Percentiles rank a stretch among this genome's conserved stretches.
Evolutionary conservation across 108 stramenopile species (phyloP).

Genomic region (Epithemia pelagica): DNA sequence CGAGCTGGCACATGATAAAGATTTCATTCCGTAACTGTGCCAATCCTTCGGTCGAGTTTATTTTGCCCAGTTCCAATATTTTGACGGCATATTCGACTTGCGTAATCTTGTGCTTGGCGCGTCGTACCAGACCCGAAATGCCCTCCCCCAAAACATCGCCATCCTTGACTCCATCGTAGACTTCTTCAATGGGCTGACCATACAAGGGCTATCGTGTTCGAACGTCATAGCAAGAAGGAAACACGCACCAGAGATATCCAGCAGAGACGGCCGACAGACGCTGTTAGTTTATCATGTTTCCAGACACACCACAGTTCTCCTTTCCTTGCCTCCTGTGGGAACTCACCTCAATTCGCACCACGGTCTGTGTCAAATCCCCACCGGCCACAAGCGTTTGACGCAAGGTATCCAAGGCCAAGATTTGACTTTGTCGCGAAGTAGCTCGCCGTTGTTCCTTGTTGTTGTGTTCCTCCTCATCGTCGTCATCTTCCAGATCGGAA

Average conservation of each 20-base stretch:
- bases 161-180: conserved; percentile 81
- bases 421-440: neutral
- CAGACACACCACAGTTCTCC: neutral
- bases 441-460: neutral
- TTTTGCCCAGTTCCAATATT: conserved; percentile 60
- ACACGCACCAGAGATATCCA: neutral
- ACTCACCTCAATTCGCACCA: conserved; percentile 36
- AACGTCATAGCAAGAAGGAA: neutral
- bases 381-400: conserved; percentile 4
- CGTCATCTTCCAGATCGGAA: neutral
- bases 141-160: conserved; percentile 69
- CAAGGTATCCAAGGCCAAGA: neutral
- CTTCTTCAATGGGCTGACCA: conserved; percentile 71
- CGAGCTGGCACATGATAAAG: conserved; percentile 82
- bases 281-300: neutral
- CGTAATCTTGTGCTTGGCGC: conserved; percentile 63
- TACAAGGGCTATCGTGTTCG: conserved; percentile 24
- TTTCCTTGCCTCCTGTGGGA: neutral
- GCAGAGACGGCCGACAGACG: neutral
- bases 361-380: conserved; percentile 17
- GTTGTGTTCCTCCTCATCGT: neutral
- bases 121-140: conserved; percentile 68
- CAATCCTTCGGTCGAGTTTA: conserved; percentile 45
- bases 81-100: conserved; percentile 76
- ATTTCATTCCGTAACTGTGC: conserved; percentile 72